phyloP scores from a whole-genome alignment of 768 basidiomycete species.

The Mycena rosella region DNA sequence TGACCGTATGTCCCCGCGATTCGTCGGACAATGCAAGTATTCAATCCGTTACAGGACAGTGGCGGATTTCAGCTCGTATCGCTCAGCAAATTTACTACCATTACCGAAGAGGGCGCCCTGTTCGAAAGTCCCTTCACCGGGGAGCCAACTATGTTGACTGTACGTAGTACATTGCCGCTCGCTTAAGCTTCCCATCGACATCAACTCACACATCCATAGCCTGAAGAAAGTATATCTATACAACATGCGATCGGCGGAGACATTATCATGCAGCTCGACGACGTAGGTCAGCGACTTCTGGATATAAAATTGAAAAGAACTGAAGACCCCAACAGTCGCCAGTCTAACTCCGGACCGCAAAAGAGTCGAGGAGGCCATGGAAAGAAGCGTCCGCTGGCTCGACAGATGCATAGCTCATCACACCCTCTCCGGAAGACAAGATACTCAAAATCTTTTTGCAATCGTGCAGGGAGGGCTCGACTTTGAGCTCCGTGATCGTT shows the following conservation, averaged over 20 bases:
- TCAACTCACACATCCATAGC: slow-evolving; percentile 56
- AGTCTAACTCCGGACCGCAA: slow-evolving; percentile 81
- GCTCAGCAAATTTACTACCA: slow-evolving; percentile 83
- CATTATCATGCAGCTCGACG: slow-evolving; percentile 96
- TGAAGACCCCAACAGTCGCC: slow-evolving; percentile 62
- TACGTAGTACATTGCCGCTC: slow-evolving; percentile 50
- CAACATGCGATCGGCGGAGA: slow-evolving; percentile 87
- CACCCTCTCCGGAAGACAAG: slow-evolving; percentile 71
- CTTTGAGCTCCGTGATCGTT: slow-evolving; percentile 75
- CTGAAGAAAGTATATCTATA: slow-evolving; percentile 91
- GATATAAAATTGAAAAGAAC: slow-evolving; percentile 2
- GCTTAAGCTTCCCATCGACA: slow-evolving; percentile 17
- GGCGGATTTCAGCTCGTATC: slow-evolving; percentile 93
- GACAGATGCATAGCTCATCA: slow-evolving; percentile 89
- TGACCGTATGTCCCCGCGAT: slow-evolving; percentile 69
- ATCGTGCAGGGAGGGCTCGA: slow-evolving; percentile 93
- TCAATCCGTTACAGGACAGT: slow-evolving; percentile 69
- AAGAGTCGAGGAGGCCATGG: slow-evolving; percentile 90
- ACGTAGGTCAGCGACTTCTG: slow-evolving; percentile 74
- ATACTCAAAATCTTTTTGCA: slow-evolving; percentile 88
- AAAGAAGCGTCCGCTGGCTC: slow-evolving; percentile 89
- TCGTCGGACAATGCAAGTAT: slow-evolving; percentile 12
- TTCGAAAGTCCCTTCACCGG: slow-evolving; percentile 90
- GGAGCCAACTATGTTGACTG: slow-evolving; percentile 89
- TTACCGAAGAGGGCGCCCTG: slow-evolving; percentile 90